Evolutionary conservation across 352 stramenopile genomes (phyloP).

Genomic region (Globisporangium acanthophoron): DNA sequence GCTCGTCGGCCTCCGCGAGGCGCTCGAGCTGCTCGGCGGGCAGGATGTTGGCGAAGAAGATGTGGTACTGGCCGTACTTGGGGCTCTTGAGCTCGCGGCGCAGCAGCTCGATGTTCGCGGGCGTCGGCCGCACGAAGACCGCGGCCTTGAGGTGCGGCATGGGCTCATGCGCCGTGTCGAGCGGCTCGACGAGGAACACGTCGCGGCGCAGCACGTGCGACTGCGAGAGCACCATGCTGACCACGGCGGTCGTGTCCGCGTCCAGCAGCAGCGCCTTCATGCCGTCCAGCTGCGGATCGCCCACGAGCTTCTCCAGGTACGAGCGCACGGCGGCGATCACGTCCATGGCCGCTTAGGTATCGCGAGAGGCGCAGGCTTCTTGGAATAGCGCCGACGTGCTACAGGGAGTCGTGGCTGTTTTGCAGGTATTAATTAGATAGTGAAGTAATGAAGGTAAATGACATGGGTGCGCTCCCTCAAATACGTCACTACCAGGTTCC

Average conservation of each 20-base stretch:
- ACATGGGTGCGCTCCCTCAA: too few species aligned
- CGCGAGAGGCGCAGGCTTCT: not conserved
- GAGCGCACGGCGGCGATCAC: conserved; percentile 59
- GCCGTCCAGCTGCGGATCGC: conserved; percentile 76
- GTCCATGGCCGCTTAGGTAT: conserved; percentile 39
- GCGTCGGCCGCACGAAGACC: conserved; percentile 92
- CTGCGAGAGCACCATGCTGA: conserved; percentile 95
- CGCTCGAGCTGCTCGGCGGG: conserved; percentile 90
- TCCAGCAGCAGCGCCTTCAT: conserved; percentile 98
- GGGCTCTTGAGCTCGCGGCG: conserved; percentile 90
- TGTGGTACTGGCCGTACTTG: conserved; percentile 97
- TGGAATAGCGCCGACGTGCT: not conserved
- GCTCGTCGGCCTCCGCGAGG: conserved; percentile 94
- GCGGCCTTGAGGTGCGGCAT: conserved; percentile 95
- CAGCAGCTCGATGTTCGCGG: conserved; percentile 90
- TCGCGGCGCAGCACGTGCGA: conserved; percentile 94
- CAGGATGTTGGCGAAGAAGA: conserved; percentile 99
- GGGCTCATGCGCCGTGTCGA: conserved; percentile 80
- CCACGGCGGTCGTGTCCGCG: conserved; percentile 91
- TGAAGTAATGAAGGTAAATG: too few species aligned
- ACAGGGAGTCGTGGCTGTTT: not conserved
- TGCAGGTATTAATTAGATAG: too few species aligned
- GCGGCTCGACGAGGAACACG: conserved; percentile 93
- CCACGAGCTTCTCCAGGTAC: conserved; percentile 83
- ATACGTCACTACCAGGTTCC: too few species aligned